These are phyloP conservation scores for Aspergillus nomiae DNA, from an alignment of 2,329 filamentous ascomycete species.

Conservation along the genomic window DNA sequence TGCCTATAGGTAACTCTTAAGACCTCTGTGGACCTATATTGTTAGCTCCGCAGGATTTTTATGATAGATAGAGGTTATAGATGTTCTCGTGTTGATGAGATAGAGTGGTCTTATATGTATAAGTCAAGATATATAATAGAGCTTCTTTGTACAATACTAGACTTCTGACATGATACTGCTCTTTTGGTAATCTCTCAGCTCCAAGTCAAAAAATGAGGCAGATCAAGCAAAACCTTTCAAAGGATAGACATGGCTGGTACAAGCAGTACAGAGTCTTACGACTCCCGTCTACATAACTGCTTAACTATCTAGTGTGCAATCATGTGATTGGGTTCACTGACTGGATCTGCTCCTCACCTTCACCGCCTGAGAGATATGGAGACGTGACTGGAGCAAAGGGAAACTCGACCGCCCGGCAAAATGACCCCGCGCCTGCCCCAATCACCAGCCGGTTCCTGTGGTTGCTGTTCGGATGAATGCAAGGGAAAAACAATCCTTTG, in stretches of 20 bases:
- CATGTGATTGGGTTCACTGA: not conserved
- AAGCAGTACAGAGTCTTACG: no score
- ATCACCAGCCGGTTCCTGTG: constrained; percentile 16
- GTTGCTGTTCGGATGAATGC: constrained; percentile 9
- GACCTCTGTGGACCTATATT: no score
- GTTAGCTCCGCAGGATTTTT: not conserved
- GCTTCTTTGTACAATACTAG: not conserved
- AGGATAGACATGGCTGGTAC: no score
- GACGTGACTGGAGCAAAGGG: constrained; percentile 10
- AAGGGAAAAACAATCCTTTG: constrained; percentile 9
- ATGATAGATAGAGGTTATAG: not conserved
- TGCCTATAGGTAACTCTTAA: not conserved
- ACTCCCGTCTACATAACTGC: no score
- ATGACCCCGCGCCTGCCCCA: constrained; percentile 31
- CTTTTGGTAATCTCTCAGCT: no score
- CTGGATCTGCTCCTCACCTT: not conserved
- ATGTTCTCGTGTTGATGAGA: not conserved
- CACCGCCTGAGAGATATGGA: constrained; percentile 14
- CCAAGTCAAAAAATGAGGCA: no score
- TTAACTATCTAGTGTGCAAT: not conserved
- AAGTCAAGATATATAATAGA: not conserved
- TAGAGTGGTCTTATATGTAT: not conserved
- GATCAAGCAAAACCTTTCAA: no score
- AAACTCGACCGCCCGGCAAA: constrained; percentile 32
- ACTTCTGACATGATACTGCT: no score